phyloP scores from a whole-genome alignment of 2,329 filamentous ascomycete species.

The Aspergillus aculeatus region DNA sequence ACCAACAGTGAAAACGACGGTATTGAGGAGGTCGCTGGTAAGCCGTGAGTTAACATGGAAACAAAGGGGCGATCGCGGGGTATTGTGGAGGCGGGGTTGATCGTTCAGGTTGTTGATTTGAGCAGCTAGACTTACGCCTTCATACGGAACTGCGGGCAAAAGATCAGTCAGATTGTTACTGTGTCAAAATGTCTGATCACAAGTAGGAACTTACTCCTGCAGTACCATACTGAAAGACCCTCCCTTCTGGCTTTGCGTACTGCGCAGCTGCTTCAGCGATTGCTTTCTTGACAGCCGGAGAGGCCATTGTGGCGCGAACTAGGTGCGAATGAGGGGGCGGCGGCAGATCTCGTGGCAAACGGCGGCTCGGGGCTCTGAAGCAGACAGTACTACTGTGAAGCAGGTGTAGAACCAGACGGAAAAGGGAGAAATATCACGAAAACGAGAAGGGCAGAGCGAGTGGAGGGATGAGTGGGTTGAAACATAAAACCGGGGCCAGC shows the following conservation, averaged over 20 bases:
- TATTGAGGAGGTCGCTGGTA: conserved; percentile 73
- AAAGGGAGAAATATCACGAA: conserved; percentile 11
- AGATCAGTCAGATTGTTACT: conserved; percentile 15
- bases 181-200: neutral
- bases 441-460: conserved; percentile 9
- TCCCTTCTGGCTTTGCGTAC: conserved; percentile 51
- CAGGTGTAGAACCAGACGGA: conserved; percentile 8
- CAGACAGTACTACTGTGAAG: conserved; percentile 7
- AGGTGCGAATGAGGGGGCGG: conserved; percentile 2
- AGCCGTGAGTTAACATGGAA: conserved; percentile 34
- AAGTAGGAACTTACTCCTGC: conserved; percentile 54
- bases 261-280: conserved; percentile 49
- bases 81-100: conserved; percentile 30
- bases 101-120: conserved; percentile 18
- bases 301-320: conserved; percentile 41
- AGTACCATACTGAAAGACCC: conserved; percentile 59
- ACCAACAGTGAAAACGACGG: conserved; percentile 88
- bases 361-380: neutral
- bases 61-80: conserved; percentile 33
- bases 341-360: neutral
- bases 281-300: conserved; percentile 42
- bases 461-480: conserved; percentile 5
- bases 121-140: conserved; percentile 57
- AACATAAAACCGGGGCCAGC: conserved; percentile 2
- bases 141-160: conserved; percentile 60